Evolutionary conservation across 768 basidiomycete species (phyloP), one percentile per base, ranked within the genome.

Genomic region (Boletus sp.): DNA sequence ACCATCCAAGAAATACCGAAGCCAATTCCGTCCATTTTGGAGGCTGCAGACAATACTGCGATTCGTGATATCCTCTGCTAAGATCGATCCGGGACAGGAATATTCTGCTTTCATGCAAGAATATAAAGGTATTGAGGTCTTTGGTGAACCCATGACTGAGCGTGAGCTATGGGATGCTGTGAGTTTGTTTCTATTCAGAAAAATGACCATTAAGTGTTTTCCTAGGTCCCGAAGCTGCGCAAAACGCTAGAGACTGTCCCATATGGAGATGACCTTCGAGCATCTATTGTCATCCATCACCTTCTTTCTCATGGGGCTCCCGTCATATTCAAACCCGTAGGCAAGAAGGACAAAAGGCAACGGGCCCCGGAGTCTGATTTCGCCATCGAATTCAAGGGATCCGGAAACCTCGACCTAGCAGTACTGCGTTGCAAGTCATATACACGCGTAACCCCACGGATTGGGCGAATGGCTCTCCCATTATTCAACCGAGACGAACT

Each of bases 371-470:
- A 30, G 17, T 35, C 3, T 14, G 48, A 57, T n/a, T 18, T 49
- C 11, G 44, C 17, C 9, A 29, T 57, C 12, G 42, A 63, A 4
- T 63, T 61, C 54, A 64, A 44, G 0, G 78, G 32, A 18, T 20
- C 47, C 7, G 35, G 78, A 0, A 82, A 84, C 61, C 71, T 76
- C 6, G 89, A 91, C 62, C 60, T 81, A 5, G 79, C 77, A 2
- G 82, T 87, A 2, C 74, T 90, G 17, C 81, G 83, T 59, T 78
- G 80, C 32, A 82, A 83, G 60, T 78, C 69, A 17, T 71, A 74
- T 5, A 89, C 87, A 0, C 80, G 81, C 47, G 86, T 91, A 8
- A 90, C 88, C 0, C 82, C 83, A 0, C 73, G 76, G 18, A 83
- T 91, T 44, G 78, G 77, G 6, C 63, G 71, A 9, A 68, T 90